Conservation (phyloP, 768 basidiomycete species). For the Tulasnella sp. region DNA sequence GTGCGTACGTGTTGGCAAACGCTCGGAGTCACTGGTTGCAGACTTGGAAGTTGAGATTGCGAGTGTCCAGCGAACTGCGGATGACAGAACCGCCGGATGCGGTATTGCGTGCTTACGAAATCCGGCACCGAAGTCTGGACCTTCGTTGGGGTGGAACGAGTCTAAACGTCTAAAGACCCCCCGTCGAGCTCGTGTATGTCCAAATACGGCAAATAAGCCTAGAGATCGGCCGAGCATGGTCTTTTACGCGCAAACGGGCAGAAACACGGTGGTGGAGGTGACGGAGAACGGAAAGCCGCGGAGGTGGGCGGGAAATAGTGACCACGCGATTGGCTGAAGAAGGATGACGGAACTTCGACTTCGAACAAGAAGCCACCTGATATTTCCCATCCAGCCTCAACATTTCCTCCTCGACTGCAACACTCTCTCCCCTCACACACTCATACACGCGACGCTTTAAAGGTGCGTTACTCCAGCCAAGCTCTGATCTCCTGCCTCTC, state of each 20-base stretch:
- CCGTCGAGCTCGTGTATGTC: not conserved
- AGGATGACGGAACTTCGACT: conserved; percentile 4
- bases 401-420: conserved; percentile 18
- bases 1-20: too few relatives aligned
- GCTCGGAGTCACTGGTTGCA: not conserved
- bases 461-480: not conserved
- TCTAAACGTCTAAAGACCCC: not conserved
- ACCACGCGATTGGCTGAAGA: conserved; percentile 1
- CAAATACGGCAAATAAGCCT: not conserved
- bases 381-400: not conserved
- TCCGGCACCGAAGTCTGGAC: not conserved
- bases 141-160: not conserved
- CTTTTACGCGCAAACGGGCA: not conserved
- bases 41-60: not conserved
- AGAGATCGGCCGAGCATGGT: not conserved
- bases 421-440: not conserved
- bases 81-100: not conserved
- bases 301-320: not conserved
- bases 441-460: not conserved
- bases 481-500: not conserved
- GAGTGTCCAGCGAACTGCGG: not conserved
- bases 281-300: conserved; percentile 3
- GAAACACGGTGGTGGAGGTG: not conserved
- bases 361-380: conserved; percentile 4
- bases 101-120: not conserved